phyloP scores from a whole-genome alignment of 768 basidiomycete species.

The Lactifluus piperatus region DNA sequence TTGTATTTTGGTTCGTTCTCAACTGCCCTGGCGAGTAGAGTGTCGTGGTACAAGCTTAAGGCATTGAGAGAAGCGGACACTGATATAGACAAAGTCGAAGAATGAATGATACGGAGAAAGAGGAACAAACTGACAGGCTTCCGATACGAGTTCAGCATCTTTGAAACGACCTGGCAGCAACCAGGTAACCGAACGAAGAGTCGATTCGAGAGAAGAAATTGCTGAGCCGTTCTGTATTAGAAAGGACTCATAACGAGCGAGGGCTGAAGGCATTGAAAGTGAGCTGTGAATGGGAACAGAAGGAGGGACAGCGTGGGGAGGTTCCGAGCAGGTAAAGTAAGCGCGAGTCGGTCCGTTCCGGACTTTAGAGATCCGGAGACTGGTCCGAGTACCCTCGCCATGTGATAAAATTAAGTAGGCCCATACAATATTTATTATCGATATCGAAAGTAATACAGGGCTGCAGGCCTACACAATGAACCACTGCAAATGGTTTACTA shows the following conservation, averaged over 20 bases:
- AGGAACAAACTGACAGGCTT: slow-evolving; percentile 64
- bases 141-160: slow-evolving; percentile 92
- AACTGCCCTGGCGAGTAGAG: slow-evolving; percentile 64
- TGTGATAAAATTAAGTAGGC: neutral
- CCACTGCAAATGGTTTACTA: too few species aligned
- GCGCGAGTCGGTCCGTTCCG: neutral
- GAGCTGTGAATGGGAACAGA: neutral
- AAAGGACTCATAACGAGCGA: slow-evolving; percentile 73
- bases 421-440: neutral
- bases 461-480: neutral
- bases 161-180: slow-evolving; percentile 94
- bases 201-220: slow-evolving; percentile 82
- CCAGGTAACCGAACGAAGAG: slow-evolving; percentile 87
- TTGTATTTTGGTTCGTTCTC: slow-evolving; percentile 59
- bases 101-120: slow-evolving; percentile 5
- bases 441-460: too few species aligned
- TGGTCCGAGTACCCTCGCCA: neutral
- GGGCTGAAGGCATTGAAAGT: slow-evolving; percentile 46
- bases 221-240: slow-evolving; percentile 78
- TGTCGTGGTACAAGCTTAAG: slow-evolving; percentile 92
- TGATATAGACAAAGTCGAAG: slow-evolving; percentile 27
- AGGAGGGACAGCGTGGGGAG: too few species aligned
- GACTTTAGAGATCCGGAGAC: neutral
- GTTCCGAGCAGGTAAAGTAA: too few species aligned
- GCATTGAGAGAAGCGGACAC: slow-evolving; percentile 85